Conservation (phyloP, 148 eudicot genomes). For the Salicornia ramosissima region DNA sequence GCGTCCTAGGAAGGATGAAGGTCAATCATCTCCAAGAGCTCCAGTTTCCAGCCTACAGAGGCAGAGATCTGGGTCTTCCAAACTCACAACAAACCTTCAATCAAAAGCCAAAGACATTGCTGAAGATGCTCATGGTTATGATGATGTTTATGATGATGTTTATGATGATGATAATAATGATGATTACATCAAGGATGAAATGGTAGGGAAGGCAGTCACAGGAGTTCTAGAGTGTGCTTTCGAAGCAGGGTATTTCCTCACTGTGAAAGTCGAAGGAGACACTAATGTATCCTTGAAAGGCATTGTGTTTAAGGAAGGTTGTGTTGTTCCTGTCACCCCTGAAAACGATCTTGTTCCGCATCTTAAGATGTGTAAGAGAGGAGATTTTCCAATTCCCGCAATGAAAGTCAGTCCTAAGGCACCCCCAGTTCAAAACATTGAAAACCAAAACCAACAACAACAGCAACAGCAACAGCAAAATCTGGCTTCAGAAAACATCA, state of each 20-base stretch:
- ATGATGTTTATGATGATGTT: too few species aligned
- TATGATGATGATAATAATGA: too few species aligned
- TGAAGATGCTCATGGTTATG: conserved; percentile 14
- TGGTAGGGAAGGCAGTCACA: conserved; percentile 45
- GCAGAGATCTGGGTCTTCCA: conserved; percentile 7
- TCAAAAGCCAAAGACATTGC: conserved; percentile 19
- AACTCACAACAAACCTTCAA: conserved; percentile 3
- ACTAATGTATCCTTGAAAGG: conserved; percentile 32
- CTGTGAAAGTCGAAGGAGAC: conserved; percentile 32
- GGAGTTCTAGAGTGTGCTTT: conserved; percentile 46
- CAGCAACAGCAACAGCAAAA: too few species aligned
- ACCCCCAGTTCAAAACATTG: background rate
- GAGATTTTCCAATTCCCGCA: conserved; percentile 30
- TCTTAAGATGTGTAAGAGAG: conserved; percentile 34
- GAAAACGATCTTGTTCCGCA: conserved; percentile 49
- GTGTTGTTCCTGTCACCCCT: conserved; percentile 37
- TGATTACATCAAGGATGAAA: conserved; percentile 17
- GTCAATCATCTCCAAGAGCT: conserved; percentile 13
- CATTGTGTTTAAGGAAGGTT: conserved; percentile 38
- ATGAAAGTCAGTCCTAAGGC: conserved; percentile 3
- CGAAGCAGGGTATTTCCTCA: conserved; percentile 51
- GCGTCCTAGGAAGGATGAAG: conserved; percentile 49
- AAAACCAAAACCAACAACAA: background rate
- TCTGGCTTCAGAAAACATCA: background rate
- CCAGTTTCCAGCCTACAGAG: conserved; percentile 8